Conservation (phyloP, 345 rosid species). For the Psidium guajava region DNA sequence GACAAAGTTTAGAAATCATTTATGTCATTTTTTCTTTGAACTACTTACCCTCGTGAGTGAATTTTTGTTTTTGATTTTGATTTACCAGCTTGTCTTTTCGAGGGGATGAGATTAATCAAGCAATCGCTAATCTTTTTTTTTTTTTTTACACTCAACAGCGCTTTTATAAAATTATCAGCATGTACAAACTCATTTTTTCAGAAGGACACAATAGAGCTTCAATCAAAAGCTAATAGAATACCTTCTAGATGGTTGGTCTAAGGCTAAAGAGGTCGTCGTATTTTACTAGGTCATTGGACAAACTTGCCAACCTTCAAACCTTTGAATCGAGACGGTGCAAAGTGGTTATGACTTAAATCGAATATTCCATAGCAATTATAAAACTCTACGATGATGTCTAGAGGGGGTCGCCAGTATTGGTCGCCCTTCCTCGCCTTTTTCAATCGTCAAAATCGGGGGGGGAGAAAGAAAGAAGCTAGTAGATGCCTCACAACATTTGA, state of each 20-base stretch:
- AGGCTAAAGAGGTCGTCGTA: neutral
- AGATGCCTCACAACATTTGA: neutral
- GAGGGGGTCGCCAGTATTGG: rapidly evolving
- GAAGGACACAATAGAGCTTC: neutral
- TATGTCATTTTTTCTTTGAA: neutral
- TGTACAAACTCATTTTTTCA: neutral
- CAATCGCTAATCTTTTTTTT: neutral
- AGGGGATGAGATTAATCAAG: neutral
- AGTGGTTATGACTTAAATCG: rapidly evolving
- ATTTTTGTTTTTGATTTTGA: neutral
- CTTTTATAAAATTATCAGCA: neutral
- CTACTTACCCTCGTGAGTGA: neutral
- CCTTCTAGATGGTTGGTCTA: neutral
- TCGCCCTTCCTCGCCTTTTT: neutral
- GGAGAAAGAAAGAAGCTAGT: neutral
- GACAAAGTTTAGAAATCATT: too few species aligned
- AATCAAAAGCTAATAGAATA: neutral
- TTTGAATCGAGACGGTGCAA: neutral
- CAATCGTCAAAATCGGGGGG: neutral
- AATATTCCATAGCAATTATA: rapidly evolving
- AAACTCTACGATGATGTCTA: neutral
- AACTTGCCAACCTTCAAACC: neutral
- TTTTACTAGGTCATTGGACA: neutral
- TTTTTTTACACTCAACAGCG: neutral
- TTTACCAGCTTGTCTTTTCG: neutral